Conservation (phyloP, 148 eudicot genomes). For the Fagopyrum tataricum region DNA sequence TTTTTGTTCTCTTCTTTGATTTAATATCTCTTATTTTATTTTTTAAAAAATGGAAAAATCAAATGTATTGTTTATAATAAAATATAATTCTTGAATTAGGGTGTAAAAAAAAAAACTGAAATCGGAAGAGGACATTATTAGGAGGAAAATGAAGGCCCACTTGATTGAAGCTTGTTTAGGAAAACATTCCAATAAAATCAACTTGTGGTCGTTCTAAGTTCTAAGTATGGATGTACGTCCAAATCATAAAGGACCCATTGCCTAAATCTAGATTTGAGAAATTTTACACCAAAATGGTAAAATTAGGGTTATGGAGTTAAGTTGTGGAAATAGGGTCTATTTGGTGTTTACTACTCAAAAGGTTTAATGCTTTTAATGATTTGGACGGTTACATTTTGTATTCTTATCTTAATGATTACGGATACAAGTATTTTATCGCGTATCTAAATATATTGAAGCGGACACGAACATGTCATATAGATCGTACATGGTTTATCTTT, state of each 20-base stretch:
- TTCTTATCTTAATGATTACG: neutral
- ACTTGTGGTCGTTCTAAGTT: slow-evolving; percentile 4
- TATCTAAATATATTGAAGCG: neutral
- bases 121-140: neutral
- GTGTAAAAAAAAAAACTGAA: neutral
- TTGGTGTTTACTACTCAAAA: neutral
- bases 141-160: slow-evolving; percentile 2
- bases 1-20: slow-evolving; percentile 8
- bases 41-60: neutral
- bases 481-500: too few relatives aligned
- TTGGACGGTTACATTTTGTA: neutral
- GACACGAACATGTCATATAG: neutral
- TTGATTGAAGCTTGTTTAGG: slow-evolving; percentile 5
- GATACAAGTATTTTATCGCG: neutral
- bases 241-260: neutral
- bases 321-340: neutral
- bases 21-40: neutral
- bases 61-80: neutral
- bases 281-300: neutral
- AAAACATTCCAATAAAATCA: slow-evolving; percentile 2
- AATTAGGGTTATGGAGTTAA: neutral
- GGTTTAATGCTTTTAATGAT: neutral
- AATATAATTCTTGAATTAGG: slow-evolving; percentile 2
- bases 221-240: neutral
- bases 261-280: neutral